A percentile compares a stretch with the other conserved stretches of the same genome.
Conservation (phyloP, 169 alveolate genomes). For the Eimeria falciformis region DNA sequence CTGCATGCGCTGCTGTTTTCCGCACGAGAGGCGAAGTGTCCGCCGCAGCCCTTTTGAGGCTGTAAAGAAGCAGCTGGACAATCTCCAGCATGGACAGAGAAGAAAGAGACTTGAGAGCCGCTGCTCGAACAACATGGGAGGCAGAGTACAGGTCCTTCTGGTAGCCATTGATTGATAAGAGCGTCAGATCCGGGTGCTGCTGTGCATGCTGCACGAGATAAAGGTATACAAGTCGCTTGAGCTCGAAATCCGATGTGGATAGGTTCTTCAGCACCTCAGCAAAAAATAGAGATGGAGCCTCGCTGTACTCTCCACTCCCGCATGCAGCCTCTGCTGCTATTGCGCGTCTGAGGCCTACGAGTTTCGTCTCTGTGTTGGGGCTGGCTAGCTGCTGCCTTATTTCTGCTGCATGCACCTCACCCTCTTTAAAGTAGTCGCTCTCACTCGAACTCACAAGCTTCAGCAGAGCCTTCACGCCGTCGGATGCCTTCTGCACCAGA, state of each 20-base stretch:
- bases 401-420: constrained; percentile 60
- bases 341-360: constrained; percentile 86
- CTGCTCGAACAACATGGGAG: constrained; percentile 85
- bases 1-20: constrained; percentile 87
- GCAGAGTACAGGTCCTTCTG: constrained; percentile 87
- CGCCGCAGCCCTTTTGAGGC: constrained; percentile 85
- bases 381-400: constrained; percentile 76
- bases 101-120: constrained; percentile 87
- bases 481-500: constrained; percentile 79
- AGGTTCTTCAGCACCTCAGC: constrained; percentile 88
- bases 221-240: constrained; percentile 86
- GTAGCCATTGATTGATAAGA: constrained; percentile 86
- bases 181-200: constrained; percentile 83
- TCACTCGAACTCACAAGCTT: constrained; percentile 76
- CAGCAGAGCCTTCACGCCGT: constrained; percentile 78
- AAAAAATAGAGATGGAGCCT: constrained; percentile 80
- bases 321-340: constrained; percentile 82
- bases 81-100: constrained; percentile 85
- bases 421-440: constrained; percentile 78
- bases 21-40: constrained; percentile 90
- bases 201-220: constrained; percentile 85
- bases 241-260: constrained; percentile 82
- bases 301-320: not conserved
- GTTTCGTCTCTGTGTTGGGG: constrained; percentile 81
- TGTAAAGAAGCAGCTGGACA: constrained; percentile 81